Base-by-base conservation (phyloP, 371 early-diverging fungal species). In the Scutellospora calospora region DNA sequence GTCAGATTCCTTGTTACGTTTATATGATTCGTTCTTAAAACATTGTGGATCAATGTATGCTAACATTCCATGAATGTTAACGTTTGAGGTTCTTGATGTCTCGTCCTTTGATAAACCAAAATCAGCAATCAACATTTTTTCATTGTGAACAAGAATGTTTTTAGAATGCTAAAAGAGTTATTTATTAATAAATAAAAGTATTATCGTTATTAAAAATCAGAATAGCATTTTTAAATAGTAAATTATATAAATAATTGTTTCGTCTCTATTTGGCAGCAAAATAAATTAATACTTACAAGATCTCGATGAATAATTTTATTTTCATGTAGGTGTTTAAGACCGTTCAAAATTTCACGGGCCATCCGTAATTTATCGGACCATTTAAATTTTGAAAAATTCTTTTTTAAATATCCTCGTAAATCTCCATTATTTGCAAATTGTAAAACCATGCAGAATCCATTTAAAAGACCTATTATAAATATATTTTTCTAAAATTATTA, bases 21-120 rank as follows among this genome's bases (percentile, higher is more conserved):
- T 45, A 72, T 45, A 51, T 8, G 45, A 8, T 35, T 27, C 5
- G 22, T 1, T 8, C 1, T 4, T 2, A 18, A 72, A 51, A 45
- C 45, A 51, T 72, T 51, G 25, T 3, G 54, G 72, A n/a, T 72
- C 72, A 51, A 72, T n/a, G 22, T 72, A 72, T 49, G 72, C 12
- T n/a, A 33, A n/a, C 29, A n/a, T 5, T 20, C 76, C 76, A n/a
- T 60, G 27, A 38, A 38, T 6, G 2, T 38, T 6, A 16, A 33
- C 6, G 38, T 35, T 27, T 51, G 76, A 55, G 12, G 18, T 35
- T 16, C 41, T 12, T 27, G 49, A 14, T 31, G 52, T n/a, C 25
- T 12, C 22, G 25, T 54, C 16, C 11, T 16, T 27, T 11, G 72
- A 72, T 5, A 72, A 72, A 14, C 72, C 72, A 22, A 72, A 45